Conservation (phyloP, 2,329 filamentous ascomycete genomes). For the Arthroderma uncinatum region DNA sequence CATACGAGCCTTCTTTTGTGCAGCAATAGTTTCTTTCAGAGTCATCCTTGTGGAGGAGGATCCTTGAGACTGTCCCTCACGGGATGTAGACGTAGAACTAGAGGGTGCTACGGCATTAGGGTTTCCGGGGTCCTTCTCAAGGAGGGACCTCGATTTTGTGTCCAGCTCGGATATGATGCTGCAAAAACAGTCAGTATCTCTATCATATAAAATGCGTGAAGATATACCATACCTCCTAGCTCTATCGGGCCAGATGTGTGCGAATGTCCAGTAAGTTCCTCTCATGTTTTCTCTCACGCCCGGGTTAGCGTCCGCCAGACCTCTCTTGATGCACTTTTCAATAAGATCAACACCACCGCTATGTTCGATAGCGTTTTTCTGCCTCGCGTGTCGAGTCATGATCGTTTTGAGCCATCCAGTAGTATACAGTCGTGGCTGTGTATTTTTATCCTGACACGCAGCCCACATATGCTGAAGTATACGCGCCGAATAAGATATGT, state of each 20-base stretch:
- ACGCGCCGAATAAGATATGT: constrained; percentile 66
- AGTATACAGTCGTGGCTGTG: constrained; percentile 68
- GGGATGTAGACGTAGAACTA: constrained; percentile 1
- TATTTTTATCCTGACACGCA: constrained; percentile 86
- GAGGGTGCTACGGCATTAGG: constrained; percentile 29
- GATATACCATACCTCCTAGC: constrained; percentile 51
- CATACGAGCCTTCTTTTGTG: constrained; percentile 55
- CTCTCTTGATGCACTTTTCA: constrained; percentile 80
- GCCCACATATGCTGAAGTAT: constrained; percentile 75
- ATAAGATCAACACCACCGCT: constrained; percentile 69
- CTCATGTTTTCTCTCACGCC: constrained; percentile 79
- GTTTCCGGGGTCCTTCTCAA: constrained; percentile 77
- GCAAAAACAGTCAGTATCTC: not conserved
- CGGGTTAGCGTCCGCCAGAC: constrained; percentile 79
- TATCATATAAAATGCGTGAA: not conserved
- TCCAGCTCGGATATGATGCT: constrained; percentile 74
- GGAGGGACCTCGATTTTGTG: constrained; percentile 60
- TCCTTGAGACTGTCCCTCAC: constrained; percentile 3
- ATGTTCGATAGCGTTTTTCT: constrained; percentile 76
- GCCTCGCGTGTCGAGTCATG: constrained; percentile 59
- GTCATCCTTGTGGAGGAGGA: constrained; percentile 48
- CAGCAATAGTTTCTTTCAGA: constrained; percentile 71
- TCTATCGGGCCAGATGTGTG: constrained; percentile 61
- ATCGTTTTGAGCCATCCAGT: constrained; percentile 76
- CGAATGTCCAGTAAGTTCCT: constrained; percentile 76